Base-by-base conservation (phyloP, 176 grass and related monocot species). In the maize (Zea mays) region DNA sequence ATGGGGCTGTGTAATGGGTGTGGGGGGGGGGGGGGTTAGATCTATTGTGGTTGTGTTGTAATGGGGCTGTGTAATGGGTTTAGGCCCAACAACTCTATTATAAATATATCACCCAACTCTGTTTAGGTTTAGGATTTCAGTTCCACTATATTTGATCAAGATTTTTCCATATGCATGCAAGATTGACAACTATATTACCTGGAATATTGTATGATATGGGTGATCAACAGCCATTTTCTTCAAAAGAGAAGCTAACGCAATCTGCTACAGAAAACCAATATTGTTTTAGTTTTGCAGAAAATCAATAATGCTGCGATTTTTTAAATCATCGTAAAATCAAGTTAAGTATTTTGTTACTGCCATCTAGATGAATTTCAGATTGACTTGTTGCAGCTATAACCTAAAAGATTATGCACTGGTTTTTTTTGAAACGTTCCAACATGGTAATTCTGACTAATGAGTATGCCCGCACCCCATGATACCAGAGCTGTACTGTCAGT, bases 201-300 rank as follows among this genome's bases (percentile, higher is more conserved):
- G 94, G 82, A 93, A 97, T 62, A 93, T 89, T 67, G 94, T 93
- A 84, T 97, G 94, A 75, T 97, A 93, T 38, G 94, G 94, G 91
- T 97, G 94, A 85, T 97, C 94, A 69, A 91, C 79, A 64, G 94
- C 88, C 94, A 97, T 97, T 85, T 93, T 97, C 91, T 86, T 91
- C 78, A 97, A 51, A 62, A 97, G 94, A 79, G 94, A 97, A 87
- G 82, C 76, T 77, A 97, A 91, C 64, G 84, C 90, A 85, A 69
- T 87, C 90, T 97, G 84, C 61, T 45, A 81, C 39, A 33, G 19
- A 78, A 73, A 87, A 82, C 14, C 46, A 73, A 52, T 7, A 38
- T 10, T 66, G 41, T 87, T 58, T 87, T 58, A 82, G 16, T 74
- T 73, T 74, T 54, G 6, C 51, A 54, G 5, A 54, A 54, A 54